Evolutionary conservation across 2,329 filamentous ascomycete species (phyloP).

Genomic region (Ophiostoma novo-ulmi): DNA sequence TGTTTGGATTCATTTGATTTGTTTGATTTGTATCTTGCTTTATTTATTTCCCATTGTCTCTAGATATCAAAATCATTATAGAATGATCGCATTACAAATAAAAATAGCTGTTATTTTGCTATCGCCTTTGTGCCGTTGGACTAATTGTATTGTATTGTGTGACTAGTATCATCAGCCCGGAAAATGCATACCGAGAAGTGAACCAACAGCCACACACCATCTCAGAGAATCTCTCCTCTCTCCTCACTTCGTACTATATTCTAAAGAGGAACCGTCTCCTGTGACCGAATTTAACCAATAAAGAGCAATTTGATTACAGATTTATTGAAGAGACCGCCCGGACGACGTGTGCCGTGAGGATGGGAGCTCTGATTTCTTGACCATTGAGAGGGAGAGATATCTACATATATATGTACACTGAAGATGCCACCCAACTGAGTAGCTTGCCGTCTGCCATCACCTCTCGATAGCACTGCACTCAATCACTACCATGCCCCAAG

Average conservation of each 20-base stretch:
- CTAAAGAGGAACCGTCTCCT: background rate
- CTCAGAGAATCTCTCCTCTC: background rate
- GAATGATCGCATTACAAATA: background rate
- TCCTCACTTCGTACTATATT: background rate
- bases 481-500: constrained; percentile 16
- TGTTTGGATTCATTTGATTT: background rate
- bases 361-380: background rate
- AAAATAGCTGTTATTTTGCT: background rate
- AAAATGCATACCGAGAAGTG: constrained; percentile 7
- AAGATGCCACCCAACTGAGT: background rate
- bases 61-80: background rate
- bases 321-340: background rate
- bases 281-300: background rate
- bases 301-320: no score
- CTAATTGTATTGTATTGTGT: background rate
- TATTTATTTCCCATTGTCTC: background rate
- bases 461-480: no score
- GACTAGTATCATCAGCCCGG: background rate
- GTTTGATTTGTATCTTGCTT: background rate
- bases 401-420: background rate
- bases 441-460: background rate
- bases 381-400: background rate
- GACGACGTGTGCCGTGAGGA: background rate
- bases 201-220: background rate
- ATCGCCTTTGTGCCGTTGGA: background rate